Evolutionary conservation across 805 yeast genomes (phyloP).

Genomic region (Sporopachydermia lactativora): DNA sequence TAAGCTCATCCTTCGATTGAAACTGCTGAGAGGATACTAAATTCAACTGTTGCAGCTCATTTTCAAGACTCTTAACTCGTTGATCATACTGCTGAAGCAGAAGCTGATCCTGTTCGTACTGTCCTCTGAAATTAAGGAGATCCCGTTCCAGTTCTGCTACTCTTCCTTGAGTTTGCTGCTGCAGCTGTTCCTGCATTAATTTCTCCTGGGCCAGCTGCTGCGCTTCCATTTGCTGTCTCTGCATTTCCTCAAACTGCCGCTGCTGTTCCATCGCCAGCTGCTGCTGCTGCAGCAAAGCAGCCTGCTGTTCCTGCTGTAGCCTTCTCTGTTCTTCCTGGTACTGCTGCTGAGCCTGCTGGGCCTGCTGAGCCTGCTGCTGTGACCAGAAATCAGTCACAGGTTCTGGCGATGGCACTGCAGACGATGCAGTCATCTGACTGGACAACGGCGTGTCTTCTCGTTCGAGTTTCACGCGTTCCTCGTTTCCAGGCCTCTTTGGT

Average conservation of each 20-base stretch:
- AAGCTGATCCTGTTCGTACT: constrained; percentile 74
- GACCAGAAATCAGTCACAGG: constrained; percentile 20
- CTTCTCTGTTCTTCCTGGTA: constrained; percentile 45
- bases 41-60: constrained; percentile 47
- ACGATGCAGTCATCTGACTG: constrained; percentile 13
- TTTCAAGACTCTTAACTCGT: constrained; percentile 69
- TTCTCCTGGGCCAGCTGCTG: constrained; percentile 64
- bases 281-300: constrained; percentile 52
- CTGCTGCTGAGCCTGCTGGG: constrained; percentile 29
- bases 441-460: constrained; percentile 11
- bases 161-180: constrained; percentile 62
- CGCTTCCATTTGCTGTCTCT: constrained; percentile 49
- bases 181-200: constrained; percentile 48
- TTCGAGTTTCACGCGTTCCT: constrained; percentile 3
- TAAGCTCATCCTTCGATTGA: constrained; percentile 61
- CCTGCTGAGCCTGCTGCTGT: constrained; percentile 20
- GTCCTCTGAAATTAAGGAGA: constrained; percentile 56
- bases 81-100: constrained; percentile 79
- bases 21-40: constrained; percentile 59
- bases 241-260: constrained; percentile 58
- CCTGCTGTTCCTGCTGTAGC: constrained; percentile 47
- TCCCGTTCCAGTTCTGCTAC: constrained; percentile 77
- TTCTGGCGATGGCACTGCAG: constrained; percentile 16
- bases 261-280: constrained; percentile 59
- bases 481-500: constrained; percentile 23